Evolutionary conservation across 2,329 filamentous ascomycete species (phyloP), one percentile per base, ranked within the genome.

Genomic region (Pseudopyrenochaeta lycopersici): DNA sequence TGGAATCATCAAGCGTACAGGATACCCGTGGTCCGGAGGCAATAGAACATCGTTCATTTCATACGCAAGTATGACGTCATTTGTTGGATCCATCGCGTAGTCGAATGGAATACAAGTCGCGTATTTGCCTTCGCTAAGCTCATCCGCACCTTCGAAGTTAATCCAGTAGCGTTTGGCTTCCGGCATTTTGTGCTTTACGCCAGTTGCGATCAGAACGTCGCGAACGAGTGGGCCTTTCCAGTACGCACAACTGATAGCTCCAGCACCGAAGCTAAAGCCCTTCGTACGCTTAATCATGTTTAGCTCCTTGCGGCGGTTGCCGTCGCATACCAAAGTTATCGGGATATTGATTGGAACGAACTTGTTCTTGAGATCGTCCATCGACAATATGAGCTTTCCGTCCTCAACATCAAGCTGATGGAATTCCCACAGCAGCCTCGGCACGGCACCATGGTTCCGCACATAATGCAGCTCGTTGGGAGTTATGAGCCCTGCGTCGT

Each of bases 361-460:
- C 91, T 89, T 1, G 86, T 83, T 77, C 4, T 82, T 82, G 3
- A 90, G 87, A 0, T 89, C 74, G 77, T 0, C 88, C 87, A 51
- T 86, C 84, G 80, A 77, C 3, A 90, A 70, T 1, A 77, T 73
- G 14, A 89, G 77, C 20, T 76, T 80, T 64, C 77, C 88, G 2
- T 81, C 77, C 0, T 84, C 79, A 1, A 80, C 74, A 7, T 89
- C 81, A 48, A 91, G 62, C 12, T 90, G 6, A 84, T 77, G 0
- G 89, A 89, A 15, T 46, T 82, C 80, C 81, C 80, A 84, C 0
- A 82, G 59, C 0, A 84, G 51, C 6, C 78, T 72, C 0, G 82
- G 83, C 1, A 91, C 85, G 0, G 88, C 88, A 9, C 89, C 88
- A 56, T 91, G 89, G 54, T 91, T 91, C 7, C 89, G 80, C 0